Percentiles rank a stretch among this genome's conserved stretches.
These are phyloP conservation scores for Candida boleticola DNA, from an alignment of 805 yeast species.

Conservation along the genomic window DNA sequence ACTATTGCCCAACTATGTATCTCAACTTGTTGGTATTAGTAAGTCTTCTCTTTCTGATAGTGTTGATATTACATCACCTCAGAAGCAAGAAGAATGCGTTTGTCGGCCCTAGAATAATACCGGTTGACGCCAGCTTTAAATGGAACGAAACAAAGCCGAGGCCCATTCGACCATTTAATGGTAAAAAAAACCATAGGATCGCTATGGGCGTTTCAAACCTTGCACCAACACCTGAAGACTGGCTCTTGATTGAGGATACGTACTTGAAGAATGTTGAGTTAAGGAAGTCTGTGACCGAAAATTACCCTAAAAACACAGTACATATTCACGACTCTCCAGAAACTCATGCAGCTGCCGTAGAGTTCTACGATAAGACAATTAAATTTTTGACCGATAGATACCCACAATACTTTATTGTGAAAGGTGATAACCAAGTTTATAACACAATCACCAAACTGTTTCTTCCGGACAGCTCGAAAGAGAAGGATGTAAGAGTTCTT, in stretches of 20 bases:
- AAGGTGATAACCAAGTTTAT: conserved; percentile 19
- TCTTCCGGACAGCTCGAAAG: conserved; percentile 26
- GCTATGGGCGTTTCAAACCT: conserved; percentile 34
- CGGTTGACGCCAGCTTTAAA: conserved; percentile 36
- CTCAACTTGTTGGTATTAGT: no score
- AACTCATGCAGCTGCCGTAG: conserved; percentile 39
- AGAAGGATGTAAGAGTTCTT: conserved; percentile 17
- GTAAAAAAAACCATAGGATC: conserved; percentile 33
- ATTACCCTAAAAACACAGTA: conserved; percentile 29
- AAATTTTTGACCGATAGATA: conserved; percentile 45
- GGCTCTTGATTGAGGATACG: conserved; percentile 61
- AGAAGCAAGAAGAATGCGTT: no score
- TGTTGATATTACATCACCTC: no score
- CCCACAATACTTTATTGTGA: conserved; percentile 48
- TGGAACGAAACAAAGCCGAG: conserved; percentile 47
- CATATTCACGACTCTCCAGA: conserved; percentile 23
- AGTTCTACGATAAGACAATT: conserved; percentile 46
- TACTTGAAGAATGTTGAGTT: conserved; percentile 46
- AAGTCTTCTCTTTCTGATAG: no score
- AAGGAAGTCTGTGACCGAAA: conserved; percentile 31
- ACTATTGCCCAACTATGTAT: no score
- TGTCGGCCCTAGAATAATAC: conserved; percentile 10
- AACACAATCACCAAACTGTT: conserved; percentile 43
- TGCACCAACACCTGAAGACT: conserved; percentile 43
- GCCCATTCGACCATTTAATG: conserved; percentile 35